Evolutionary conservation across 495 filamentous ascomycete species (phyloP).

Genomic region (Lentithecium fluviatile): DNA sequence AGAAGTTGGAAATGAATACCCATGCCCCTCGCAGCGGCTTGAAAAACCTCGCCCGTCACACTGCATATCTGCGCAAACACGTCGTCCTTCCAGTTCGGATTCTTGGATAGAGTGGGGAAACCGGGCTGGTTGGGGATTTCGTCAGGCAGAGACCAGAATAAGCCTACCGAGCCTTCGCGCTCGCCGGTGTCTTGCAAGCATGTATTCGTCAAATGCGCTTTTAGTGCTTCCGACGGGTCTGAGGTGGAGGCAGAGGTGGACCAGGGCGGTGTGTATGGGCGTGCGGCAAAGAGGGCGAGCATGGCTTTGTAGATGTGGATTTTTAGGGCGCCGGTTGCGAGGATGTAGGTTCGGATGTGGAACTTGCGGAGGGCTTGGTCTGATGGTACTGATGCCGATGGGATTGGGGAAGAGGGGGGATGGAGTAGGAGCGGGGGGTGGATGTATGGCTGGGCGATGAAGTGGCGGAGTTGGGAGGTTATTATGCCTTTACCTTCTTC

Average conservation of each 20-base stretch:
- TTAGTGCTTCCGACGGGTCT: conserved; percentile 49
- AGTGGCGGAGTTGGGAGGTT: conserved; percentile 90
- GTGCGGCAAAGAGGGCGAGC: conserved; percentile 86
- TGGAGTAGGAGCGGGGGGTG: conserved; percentile 79
- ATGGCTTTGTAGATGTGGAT: conserved; percentile 87
- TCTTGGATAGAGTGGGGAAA: neutral
- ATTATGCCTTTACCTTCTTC: conserved; percentile 59
- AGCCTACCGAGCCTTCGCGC: conserved; percentile 60
- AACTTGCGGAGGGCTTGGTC: conserved; percentile 73
- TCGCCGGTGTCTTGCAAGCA: conserved; percentile 70
- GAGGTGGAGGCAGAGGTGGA: conserved; percentile 8
- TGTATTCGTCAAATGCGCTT: conserved; percentile 86
- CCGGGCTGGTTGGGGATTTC: neutral
- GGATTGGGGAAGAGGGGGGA: conserved; percentile 31
- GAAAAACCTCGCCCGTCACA: conserved; percentile 72
- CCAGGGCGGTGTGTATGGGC: conserved; percentile 56
- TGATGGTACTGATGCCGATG: too few species aligned
- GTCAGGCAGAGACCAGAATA: conserved; percentile 67
- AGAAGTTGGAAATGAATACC: conserved; percentile 85
- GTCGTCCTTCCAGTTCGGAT: conserved; percentile 53
- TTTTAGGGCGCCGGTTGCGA: conserved; percentile 70
- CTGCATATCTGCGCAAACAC: conserved; percentile 71
- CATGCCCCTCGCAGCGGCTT: conserved; percentile 79
- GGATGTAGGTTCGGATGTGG: conserved; percentile 88
- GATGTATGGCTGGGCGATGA: conserved; percentile 95